Percentiles rank a stretch among this genome's conserved stretches.
phyloP scores from a whole-genome alignment of 2,329 filamentous ascomycete species.

The Trichophyton rubrum region DNA sequence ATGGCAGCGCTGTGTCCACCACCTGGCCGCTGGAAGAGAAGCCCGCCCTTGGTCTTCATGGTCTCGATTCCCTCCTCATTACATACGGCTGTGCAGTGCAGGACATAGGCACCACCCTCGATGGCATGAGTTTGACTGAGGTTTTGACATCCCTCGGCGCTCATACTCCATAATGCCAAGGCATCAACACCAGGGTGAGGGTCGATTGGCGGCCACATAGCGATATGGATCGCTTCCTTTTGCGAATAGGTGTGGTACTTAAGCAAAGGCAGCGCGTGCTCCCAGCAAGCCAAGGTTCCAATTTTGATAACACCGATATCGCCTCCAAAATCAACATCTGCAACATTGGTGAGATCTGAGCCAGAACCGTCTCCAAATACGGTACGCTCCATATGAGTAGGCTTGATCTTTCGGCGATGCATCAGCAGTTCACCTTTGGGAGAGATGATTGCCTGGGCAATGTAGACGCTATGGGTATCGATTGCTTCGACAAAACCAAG shows the following conservation, averaged over 20 bases:
- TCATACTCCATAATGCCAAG: constrained; percentile 23
- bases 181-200: constrained; percentile 13
- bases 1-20: constrained; percentile 38
- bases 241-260: constrained; percentile 37
- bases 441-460: constrained; percentile 36
- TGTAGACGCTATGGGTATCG: constrained; percentile 30
- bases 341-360: constrained; percentile 29
- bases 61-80: constrained; percentile 32
- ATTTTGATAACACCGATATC: constrained; percentile 18
- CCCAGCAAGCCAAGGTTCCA: constrained; percentile 40
- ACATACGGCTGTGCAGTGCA: constrained; percentile 41
- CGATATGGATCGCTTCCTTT: constrained; percentile 37
- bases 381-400: constrained; percentile 42
- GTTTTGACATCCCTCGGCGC: constrained; percentile 21
- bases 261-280: constrained; percentile 40
- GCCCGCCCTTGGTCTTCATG: constrained; percentile 32
- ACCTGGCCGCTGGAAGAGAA: constrained; percentile 30
- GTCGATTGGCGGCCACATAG: constrained; percentile 35
- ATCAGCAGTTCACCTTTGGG: constrained; percentile 30
- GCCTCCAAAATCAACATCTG: constrained; percentile 27
- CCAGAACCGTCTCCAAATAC: constrained; percentile 38
- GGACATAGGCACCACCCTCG: constrained; percentile 44
- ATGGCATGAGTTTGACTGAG: constrained; percentile 45
- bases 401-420: constrained; percentile 40
- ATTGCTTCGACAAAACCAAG: constrained; percentile 35